A percentile compares a stretch with the other conserved stretches of the same genome.
These are phyloP conservation scores for Cercospora zeae-maydis DNA, from an alignment of 2,329 filamentous ascomycete species.

Conservation along the genomic window DNA sequence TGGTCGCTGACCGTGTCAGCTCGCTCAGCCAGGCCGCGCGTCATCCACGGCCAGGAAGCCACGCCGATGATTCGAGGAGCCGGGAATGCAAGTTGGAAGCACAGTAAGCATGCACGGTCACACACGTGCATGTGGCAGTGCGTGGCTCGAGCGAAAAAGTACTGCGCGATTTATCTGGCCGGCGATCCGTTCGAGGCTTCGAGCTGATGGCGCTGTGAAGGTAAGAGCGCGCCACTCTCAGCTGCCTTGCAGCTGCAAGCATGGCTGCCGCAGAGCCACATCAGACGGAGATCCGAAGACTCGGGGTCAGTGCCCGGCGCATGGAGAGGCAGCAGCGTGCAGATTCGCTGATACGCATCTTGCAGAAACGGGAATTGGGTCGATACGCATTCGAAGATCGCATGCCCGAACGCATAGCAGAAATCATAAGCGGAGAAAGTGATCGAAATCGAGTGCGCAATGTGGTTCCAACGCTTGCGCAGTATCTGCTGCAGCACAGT, in stretches of 20 bases:
- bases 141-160: not conserved
- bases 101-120: not conserved
- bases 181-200: not conserved
- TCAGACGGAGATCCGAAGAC: not conserved
- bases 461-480: conserved; percentile 43
- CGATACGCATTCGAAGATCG: conserved; percentile 45
- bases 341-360: not conserved
- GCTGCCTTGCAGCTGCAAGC: not conserved
- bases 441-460: conserved; percentile 37
- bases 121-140: conserved; percentile 3
- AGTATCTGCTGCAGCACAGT: conserved; percentile 54
- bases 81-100: not conserved
- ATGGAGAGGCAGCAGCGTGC: not conserved
- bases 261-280: not conserved
- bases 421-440: conserved; percentile 14
- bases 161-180: not conserved
- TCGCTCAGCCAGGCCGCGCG: not conserved
- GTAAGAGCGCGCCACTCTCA: not conserved
- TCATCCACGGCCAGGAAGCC: not conserved
- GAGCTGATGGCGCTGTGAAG: not conserved
- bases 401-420: conserved; percentile 42
- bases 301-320: not conserved
- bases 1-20: not conserved
- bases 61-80: not conserved
- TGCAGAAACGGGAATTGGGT: conserved; percentile 43